Base-by-base conservation (phyloP, 768 basidiomycete species). In the Collybia sp. region DNA sequence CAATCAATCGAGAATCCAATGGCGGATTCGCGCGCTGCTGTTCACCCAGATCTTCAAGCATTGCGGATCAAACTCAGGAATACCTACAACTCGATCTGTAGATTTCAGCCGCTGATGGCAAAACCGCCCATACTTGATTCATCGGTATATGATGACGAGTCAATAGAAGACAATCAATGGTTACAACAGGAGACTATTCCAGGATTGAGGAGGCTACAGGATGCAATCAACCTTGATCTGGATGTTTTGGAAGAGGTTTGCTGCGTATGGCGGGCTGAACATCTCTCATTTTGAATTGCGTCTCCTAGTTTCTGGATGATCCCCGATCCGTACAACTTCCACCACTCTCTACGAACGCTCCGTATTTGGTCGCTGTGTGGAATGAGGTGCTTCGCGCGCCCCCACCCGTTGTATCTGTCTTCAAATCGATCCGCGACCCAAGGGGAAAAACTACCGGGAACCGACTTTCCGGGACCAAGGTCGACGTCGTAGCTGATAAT, bases 321-420 rank as follows among this genome's bases (percentile, higher is more conserved):
- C 71, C 77, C 6, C 49, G 66, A 19, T 73, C 67, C 34, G 66
- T 56, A 12, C 59, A 68, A n/a, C 62, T 74, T 1, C 76, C 80
- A 1, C 58, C 79, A 3, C 66, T 79, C 16, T 84, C 84, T 0
- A 88, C 83, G 8, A 93, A 93, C 61, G 83, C 88, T 0, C 85
- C 85, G 9, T 88, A 91, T 55, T 70, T 90, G 20, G 69, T 85
- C 11, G 83, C 88, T 0, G 87, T 93, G 0, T 93, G 89, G 88
- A 75, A 85, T 44, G 88, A 93, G 58, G 70, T 91, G 1, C 49
- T 83, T 9, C 71, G 73, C 50, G 83, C 86, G 2, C 73, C 72
- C 1, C 67, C 64, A 12, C 84, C 83, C 0, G 65, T 88, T 9
- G 60, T 75, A 1, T 71, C 77, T 0, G 68, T 93, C 15, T 81